Conservation (phyloP, 495 filamentous ascomycete species). For the Daldinia bambusicola region DNA sequence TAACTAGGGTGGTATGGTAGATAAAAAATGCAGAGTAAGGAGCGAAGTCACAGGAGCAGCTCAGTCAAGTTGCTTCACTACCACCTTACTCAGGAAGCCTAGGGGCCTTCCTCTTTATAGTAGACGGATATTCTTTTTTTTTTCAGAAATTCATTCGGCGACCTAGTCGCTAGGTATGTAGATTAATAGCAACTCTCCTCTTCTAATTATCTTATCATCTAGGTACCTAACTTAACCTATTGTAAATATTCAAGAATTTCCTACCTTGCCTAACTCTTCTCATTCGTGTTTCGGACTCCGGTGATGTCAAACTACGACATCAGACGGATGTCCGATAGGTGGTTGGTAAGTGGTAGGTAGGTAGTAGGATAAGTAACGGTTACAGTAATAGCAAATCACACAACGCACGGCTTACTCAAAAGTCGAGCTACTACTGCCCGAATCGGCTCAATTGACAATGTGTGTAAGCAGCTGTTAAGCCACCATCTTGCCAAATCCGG, state of each 20-base stretch:
- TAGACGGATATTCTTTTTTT: slow-evolving; percentile 6
- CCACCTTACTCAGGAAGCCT: slow-evolving; percentile 10
- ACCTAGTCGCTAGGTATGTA: neutral
- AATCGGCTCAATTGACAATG: slow-evolving; percentile 14
- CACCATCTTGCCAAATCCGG: slow-evolving; percentile 6
- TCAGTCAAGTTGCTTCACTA: slow-evolving; percentile 4
- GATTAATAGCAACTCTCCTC: slow-evolving; percentile 13
- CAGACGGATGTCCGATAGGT: slow-evolving; percentile 34
- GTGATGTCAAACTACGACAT: slow-evolving; percentile 39
- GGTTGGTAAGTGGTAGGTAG: too few relatives aligned
- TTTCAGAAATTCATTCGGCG: neutral
- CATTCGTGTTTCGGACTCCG: slow-evolving; percentile 42
- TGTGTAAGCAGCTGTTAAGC: slow-evolving; percentile 37
- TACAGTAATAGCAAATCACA: slow-evolving; percentile 46
- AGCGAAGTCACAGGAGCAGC: neutral
- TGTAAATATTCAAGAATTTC: slow-evolving; percentile 7
- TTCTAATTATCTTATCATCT: slow-evolving; percentile 2
- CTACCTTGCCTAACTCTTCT: neutral
- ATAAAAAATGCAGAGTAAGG: neutral
- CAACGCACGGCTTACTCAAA: slow-evolving; percentile 37
- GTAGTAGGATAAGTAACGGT: neutral
- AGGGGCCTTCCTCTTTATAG: slow-evolving; percentile 19
- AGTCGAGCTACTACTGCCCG: slow-evolving; percentile 27
- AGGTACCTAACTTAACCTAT: slow-evolving; percentile 5
- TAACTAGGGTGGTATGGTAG: slow-evolving; percentile 27